Base-by-base conservation (phyloP, 2,329 filamentous ascomycete species). In the Colletotrichum sp. region DNA sequence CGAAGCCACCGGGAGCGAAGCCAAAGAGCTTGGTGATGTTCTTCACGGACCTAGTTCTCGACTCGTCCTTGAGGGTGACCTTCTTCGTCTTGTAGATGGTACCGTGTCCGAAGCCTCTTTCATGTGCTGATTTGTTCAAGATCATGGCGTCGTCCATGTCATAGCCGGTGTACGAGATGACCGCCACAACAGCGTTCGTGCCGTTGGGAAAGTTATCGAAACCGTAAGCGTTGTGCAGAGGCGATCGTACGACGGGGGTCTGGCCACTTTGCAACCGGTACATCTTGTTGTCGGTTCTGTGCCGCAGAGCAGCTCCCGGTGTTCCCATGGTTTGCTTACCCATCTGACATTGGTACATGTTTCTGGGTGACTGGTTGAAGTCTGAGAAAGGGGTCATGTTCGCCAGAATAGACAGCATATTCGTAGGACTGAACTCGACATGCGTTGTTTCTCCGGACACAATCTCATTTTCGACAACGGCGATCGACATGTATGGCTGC, bases 91-190 rank as follows among this genome's bases (percentile, higher is more conserved):
- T 99, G 89, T 98, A 99, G 79, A 99, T 95, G 7, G 96, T 97
- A 69, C 97, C 97, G 80, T 98, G 92, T 47, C 95, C 96, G 80
- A 99, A 98, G 16, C 97, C 97, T 78, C 97, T 92, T 84, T 99
- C 97, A 83, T 98, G 95, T 4, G 96, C 93, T 24, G 95, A 98
- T 83, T 98, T 98, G 88, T 98, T 98, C 82, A 99, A 89, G 81
- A 99, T 98, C 96, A 98, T 98, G 82, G 97, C 97, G 86, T 99
- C 97, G 88, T 99, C 97, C 97, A 99, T 99, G 89, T 99, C 97
- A 85, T 98, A 99, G 66, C 96, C 97, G 3, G 96, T 98, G 84
- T 99, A 99, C 1, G 96, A 98, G 76, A 99, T 98, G 83, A 99
- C 97, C 73, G 97, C 97, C 72, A 99, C 97, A 51, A 98, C 92